Base-by-base conservation (phyloP, 139 green algal species). In the Chlorella ohadii region DNA sequence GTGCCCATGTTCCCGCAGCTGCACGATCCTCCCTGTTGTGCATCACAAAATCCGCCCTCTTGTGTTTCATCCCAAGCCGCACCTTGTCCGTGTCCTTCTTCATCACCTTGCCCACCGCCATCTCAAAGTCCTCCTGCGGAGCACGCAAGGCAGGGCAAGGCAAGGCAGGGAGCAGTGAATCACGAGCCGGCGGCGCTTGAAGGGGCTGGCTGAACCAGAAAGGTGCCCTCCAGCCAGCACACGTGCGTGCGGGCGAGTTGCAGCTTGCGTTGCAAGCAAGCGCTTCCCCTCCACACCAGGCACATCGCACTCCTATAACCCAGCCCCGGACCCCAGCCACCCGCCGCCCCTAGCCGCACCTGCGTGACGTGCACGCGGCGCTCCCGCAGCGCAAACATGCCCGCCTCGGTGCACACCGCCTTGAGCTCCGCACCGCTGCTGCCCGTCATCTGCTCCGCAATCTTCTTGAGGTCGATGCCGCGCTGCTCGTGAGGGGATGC, bases 381-480 rank as follows among this genome's bases (percentile, higher is more conserved):
- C 87, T 99, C 97, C 0, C 97, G 88, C 87, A 99, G 90, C 28
- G 97, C 97, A 94, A 98, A 99, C 97, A 99, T 99, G 86, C 95
- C 95, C 23, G 97, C 97, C 90, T 99, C 97, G 39, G 97, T 99
- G 90, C 97, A 99, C 89, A 91, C 95, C 0, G 92, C 95, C 81
- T 99, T 99, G 38, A 98, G 86, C 94, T 99, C 97, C 33, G 97
- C 97, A 27, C 97, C 97, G 28, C 92, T 97, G 11, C 93, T 89
- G 27, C 92, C 93, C 17, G 84, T 84, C 97, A 99, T 98, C 85
- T 96, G 96, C 88, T 98, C 95, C 15, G 96, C 95, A 33, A 99
- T 93, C 85, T 94, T 96, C 84, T 97, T 96, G 1, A 99, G 88
- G 89, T 99, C 93, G 80, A 99, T 99, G 67, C 96, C 96, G 25